Conservation (phyloP, 345 rosid species). For the Nasturtium officinale region DNA sequence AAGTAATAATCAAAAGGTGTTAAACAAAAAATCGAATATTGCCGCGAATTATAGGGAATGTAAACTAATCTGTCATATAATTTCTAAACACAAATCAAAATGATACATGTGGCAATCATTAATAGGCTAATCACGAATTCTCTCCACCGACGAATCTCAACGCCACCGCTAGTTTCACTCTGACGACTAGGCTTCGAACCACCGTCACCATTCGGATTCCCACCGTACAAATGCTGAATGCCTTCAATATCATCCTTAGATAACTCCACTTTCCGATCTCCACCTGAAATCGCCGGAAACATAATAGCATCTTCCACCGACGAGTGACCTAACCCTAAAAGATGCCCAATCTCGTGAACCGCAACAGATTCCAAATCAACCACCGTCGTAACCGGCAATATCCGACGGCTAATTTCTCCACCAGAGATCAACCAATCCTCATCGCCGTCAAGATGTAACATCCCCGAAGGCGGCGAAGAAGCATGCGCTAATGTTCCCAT, state of each 20-base stretch:
- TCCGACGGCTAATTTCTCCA: constrained; percentile 23
- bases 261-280: constrained; percentile 65
- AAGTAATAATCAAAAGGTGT: not conserved
- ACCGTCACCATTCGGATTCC: constrained; percentile 60
- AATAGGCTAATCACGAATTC: constrained; percentile 12
- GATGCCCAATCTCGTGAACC: constrained; percentile 90
- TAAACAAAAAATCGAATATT: not conserved
- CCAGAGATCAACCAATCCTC: constrained; percentile 71
- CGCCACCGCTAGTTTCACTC: constrained; percentile 47
- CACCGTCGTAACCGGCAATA: constrained; percentile 47
- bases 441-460: constrained; percentile 66
- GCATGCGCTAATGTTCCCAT: constrained; percentile 90
- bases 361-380: constrained; percentile 88
- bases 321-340: constrained; percentile 90
- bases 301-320: constrained; percentile 72
- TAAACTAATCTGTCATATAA: not conserved
- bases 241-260: constrained; percentile 66
- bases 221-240: constrained; percentile 66
- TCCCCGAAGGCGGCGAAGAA: constrained; percentile 78
- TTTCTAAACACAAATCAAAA: not conserved
- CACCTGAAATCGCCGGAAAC: constrained; percentile 72
- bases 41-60: not conserved
- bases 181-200: constrained; percentile 40
- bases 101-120: constrained; percentile 9
- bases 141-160: constrained; percentile 29